Evolutionary conservation across 2,329 filamentous ascomycete species (phyloP), one percentile per base, ranked within the genome.

Genomic region (Pseudogymnoascus sp.): DNA sequence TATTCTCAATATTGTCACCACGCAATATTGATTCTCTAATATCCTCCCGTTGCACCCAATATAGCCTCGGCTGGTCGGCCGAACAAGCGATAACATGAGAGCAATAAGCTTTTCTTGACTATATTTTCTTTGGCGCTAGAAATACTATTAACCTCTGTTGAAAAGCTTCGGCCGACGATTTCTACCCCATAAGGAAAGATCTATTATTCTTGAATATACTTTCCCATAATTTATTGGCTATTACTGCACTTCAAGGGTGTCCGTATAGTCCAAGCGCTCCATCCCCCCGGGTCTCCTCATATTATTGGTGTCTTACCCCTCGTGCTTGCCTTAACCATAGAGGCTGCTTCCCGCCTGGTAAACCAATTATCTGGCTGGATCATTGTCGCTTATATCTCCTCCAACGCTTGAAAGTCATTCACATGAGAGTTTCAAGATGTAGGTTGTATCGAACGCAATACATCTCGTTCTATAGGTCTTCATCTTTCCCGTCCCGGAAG

Each of bases 401-500:
- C 9, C 9, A 8, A 54, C 4, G 28, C 9, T 25, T 12, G 9
- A n/a, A 33, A 54, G 9, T 28, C 43, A 33, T 25, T 54, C 16
- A 54, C n/a, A 54, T 0, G 43, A 18, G 25, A 54, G 5, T 28
- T 11, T 54, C n/a, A n/a, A 33, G 43, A 4, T 54, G 28, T 33
- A 33, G 9, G 16, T n/a, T n/a, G 6, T 18, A 33, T n/a, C 8
- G 9, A 33, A 18, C 9, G 28, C 16, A 54, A 18, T 33, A 33
- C 25, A 33, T 33, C 5, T 25, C 12, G 43, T 4, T 54, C 43
- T 33, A 54, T 18, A 54, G 25, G 43, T 4, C 43, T 33, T 54
- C 43, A 54, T 18, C 8, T 54, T 18, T 54, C 43, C 28, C 43
- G 43, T 54, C 43, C 43, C 43, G 43, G 43, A 54, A 54, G 43